Base-by-base conservation (phyloP, 164 flowering plant genomes). In the Protea cynaroides region DNA sequence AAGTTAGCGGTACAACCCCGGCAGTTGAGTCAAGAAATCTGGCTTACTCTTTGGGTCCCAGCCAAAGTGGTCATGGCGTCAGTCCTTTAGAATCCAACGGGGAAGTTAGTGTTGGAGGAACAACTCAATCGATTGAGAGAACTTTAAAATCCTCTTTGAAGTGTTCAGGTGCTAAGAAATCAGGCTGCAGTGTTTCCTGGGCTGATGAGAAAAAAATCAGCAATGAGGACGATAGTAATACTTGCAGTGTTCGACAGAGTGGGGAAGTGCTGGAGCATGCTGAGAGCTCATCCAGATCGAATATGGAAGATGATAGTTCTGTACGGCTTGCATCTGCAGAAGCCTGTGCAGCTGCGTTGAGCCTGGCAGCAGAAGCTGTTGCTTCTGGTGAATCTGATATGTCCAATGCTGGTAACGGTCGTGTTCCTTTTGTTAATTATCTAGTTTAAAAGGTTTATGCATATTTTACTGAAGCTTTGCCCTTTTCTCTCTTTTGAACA, bases 281-380 rank as follows among this genome's bases (percentile, higher is more conserved):
- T 65, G 67, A 61, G 25, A 56, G 63, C 40, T 65, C 65, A 13
- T 40, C 65, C 7, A 25, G 52, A 61, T 50, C 40, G 14, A 73
- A 34, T 19, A 61, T 50, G 5, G 79, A 44, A 51, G 86, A 66
- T 25, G 74, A 69, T 64, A 65, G 65, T 46, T 65, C 75, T 12
- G 47, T 74, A 40, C 72, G 85, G 40, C 64, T 78, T 67, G 79
- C 69, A 34, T 90, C 92, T 37, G 98, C 96, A n/a, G 93, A 89
- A 80, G 93, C 93, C 13, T 85, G 87, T 84, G 91, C 97, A 12
- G 43, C 36, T 51, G 94, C 93, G 17, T 72, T 88, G 77, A 83
- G 70, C 63, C 76, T 76, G 76, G 97, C 89, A 67, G 93, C 92
- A 5, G 97, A 85, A 59, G 86, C 84, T 74, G 77, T 86, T 80